Evolutionary conservation across 495 filamentous ascomycete genomes (phyloP), one percentile per base, ranked within the genome.

Genomic region (Massariosphaeria phaeospora): DNA sequence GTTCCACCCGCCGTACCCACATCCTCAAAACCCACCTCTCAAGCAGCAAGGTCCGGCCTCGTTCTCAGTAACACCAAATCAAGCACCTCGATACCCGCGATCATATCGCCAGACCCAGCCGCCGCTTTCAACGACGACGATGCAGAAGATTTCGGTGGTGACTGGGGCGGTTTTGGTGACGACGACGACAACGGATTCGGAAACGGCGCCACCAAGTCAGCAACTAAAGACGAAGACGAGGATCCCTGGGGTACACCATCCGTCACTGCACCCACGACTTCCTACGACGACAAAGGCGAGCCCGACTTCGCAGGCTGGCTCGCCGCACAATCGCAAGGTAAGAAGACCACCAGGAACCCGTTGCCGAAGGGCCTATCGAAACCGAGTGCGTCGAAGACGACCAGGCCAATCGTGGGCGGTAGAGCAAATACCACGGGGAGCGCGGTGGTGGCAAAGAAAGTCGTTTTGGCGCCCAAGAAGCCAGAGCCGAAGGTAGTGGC

Each of bases 291-390:
- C 63, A 82, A 84, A 26, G 84, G 83, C 2, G 89, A 96, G 64
- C 89, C 89, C 1, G 91, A 96, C 67, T 96, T 96, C 70, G 91
- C 89, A 17, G 89, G 88, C 4, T 95, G 91, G 89, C 69, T 96
- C 36, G 88, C 86, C 9, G 89, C 88, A 13, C 89, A 95, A 69
- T 78, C 82, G 17, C 72, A 84, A 59, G 79, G 85, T 55, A 95
- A 91, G 69, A 67, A 70, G 1, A 59, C 33, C 1, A 43, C 62
- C 0, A 77, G 79, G 50, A 86, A 84, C 48, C 73, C 81, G 2
- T 54, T 95, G 31, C 88, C 88, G 0, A 96, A 91, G 69, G 89
- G 90, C 0, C 63, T 94, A 42, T 69, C 73, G 6, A 89, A 89
- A 64, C 48, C 75, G 15, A 50, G 69, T 0, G 54, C 74, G 36